phyloP scores from a whole-genome alignment of 2,329 filamentous ascomycete species.

The Coniosporium tulheliwenetii region DNA sequence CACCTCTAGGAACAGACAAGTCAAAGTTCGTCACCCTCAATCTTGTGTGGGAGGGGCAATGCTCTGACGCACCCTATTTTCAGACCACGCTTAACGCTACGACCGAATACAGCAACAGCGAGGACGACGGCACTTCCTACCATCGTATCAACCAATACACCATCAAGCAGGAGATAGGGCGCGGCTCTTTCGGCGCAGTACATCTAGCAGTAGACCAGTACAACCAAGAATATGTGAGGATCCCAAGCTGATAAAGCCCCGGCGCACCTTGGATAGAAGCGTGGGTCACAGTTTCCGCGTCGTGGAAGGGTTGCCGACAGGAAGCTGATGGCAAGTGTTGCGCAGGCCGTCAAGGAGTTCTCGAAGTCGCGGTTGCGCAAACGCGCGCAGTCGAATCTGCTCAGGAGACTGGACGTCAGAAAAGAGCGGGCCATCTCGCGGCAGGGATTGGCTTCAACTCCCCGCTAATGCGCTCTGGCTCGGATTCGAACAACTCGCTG shows the following conservation, averaged over 20 bases:
- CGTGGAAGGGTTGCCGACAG: background rate
- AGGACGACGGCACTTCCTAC: conserved; percentile 64
- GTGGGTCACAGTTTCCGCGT: no score
- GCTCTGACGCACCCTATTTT: conserved; percentile 1
- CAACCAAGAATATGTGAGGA: conserved; percentile 77
- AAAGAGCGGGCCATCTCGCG: conserved; percentile 35
- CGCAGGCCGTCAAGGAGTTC: conserved; percentile 89
- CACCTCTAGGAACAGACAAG: conserved; percentile 42
- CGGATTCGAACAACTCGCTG: conserved; percentile 53
- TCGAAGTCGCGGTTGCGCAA: conserved; percentile 84
- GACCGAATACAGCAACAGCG: conserved; percentile 73
- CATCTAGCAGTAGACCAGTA: conserved; percentile 82
- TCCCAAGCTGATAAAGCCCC: conserved; percentile 5
- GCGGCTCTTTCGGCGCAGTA: conserved; percentile 88
- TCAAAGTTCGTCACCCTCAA: conserved; percentile 35
- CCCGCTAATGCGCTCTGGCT: conserved; percentile 44
- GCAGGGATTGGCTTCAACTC: conserved; percentile 43
- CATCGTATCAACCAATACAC: conserved; percentile 90
- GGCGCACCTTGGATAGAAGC: no score
- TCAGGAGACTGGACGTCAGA: conserved; percentile 45
- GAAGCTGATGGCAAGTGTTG: conserved; percentile 12
- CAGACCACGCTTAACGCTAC: conserved; percentile 85
- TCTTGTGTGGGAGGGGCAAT: background rate
- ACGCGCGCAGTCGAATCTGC: conserved; percentile 75
- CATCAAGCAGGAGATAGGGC: conserved; percentile 89